Evolutionary conservation across 1,284 basidiomycete genomes (phyloP).

Genomic region (Trametes versicolor): DNA sequence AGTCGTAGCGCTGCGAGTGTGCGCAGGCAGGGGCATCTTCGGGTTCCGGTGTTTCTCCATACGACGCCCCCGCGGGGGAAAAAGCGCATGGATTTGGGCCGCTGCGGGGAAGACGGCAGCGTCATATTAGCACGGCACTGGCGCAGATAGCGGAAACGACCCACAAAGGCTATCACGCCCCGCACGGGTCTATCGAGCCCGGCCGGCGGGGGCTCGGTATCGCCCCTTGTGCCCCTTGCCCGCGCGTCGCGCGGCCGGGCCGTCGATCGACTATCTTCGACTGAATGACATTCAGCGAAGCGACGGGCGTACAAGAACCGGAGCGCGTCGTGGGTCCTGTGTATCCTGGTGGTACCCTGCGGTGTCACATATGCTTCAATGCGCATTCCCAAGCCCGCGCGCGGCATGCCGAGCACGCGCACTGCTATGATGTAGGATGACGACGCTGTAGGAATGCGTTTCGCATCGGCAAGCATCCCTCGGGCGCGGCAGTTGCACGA

Average conservation of each 20-base stretch:
- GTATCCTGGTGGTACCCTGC: constrained; percentile 27
- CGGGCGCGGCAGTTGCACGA: constrained; percentile 11
- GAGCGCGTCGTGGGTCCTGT: constrained; percentile 27
- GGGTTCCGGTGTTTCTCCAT: constrained; percentile 42
- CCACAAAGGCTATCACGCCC: constrained; percentile 24
- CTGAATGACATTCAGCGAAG: constrained; percentile 33
- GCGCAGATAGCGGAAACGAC: constrained; percentile 23
- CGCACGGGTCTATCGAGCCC: constrained; percentile 17
- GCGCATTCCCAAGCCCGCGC: constrained; percentile 17
- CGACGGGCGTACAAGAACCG: constrained; percentile 22
- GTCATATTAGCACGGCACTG: constrained; percentile 20
- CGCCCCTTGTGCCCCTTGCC: constrained; percentile 9
- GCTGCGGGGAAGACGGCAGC: constrained; percentile 22
- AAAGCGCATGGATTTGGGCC: constrained; percentile 28
- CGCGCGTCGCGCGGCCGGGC: constrained; percentile 23
- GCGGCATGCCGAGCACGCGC: constrained; percentile 2
- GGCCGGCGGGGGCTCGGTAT: constrained; percentile 16
- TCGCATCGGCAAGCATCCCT: constrained; percentile 3
- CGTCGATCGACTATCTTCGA: constrained; percentile 27
- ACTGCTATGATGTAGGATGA: constrained; percentile 19
- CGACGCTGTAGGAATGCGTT: background rate
- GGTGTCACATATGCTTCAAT: constrained; percentile 24
- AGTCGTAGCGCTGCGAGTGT: constrained; percentile 29
- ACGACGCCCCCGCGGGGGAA: constrained; percentile 31
- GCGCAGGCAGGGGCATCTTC: constrained; percentile 40